Evolutionary conservation across 106 monocot genomes (phyloP).

Genomic region (Phalaenopsis equestris): DNA sequence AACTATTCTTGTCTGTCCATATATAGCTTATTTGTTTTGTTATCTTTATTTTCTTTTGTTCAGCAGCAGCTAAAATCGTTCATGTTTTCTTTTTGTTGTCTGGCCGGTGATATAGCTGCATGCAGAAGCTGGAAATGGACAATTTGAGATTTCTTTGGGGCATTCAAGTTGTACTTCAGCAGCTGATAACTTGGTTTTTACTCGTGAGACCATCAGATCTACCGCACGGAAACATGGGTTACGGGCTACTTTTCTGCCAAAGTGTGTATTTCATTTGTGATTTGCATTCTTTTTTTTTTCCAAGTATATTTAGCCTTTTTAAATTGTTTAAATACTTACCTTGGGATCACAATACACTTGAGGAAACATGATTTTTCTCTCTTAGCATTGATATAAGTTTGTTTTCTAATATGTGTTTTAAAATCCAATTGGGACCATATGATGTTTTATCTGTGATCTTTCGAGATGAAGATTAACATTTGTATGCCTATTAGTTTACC

Average conservation of each 20-base stretch:
- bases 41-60: not conserved
- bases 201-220: conserved; percentile 71
- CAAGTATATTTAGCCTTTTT: not conserved
- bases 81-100: conserved; percentile 6
- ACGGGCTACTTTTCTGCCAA: conserved; percentile 85
- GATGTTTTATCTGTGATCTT: not conserved
- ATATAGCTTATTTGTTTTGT: not conserved
- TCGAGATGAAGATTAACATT: not conserved
- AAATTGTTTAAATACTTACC: not conserved
- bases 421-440: not conserved
- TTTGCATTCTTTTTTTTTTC: not conserved
- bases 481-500: not conserved
- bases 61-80: not conserved
- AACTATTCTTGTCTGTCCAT: not conserved
- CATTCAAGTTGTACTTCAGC: conserved; percentile 50
- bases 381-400: not conserved
- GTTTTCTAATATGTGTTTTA: not conserved
- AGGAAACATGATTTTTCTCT: not conserved
- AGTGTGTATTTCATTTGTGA: conserved; percentile 37
- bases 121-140: conserved; percentile 90
- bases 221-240: conserved; percentile 80
- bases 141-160: conserved; percentile 71
- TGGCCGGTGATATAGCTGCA: conserved; percentile 50
- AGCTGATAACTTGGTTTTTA: conserved; percentile 83
- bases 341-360: not conserved